phyloP scores from a whole-genome alignment of 257 asterid species.

The Gentiana straminea region DNA sequence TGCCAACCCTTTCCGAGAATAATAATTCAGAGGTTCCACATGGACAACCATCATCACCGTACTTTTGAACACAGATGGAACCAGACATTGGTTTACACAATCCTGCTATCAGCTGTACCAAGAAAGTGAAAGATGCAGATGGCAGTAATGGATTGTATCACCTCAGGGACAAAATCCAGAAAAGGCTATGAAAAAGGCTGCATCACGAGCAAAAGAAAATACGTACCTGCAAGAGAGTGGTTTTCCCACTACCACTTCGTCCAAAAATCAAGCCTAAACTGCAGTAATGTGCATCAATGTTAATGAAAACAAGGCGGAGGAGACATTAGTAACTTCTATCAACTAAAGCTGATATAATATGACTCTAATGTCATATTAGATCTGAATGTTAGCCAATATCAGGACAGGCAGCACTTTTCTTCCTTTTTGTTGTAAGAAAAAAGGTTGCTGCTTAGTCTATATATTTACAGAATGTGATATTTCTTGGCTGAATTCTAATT shows the following conservation, averaged over 20 bases:
- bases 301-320: too few species aligned
- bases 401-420: too few species aligned
- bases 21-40: slow-evolving; percentile 41
- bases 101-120: slow-evolving; percentile 78
- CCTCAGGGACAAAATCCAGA: slow-evolving; percentile 1
- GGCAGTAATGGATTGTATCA: slow-evolving; percentile 8
- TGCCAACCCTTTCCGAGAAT: slow-evolving; percentile 70
- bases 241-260: slow-evolving; percentile 95
- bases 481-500: too few species aligned
- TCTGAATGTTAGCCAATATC: too few species aligned
- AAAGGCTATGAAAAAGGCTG: neutral
- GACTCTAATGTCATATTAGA: too few species aligned
- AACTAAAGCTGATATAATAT: too few species aligned
- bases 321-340: too few species aligned
- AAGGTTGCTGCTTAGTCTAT: too few species aligned
- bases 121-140: slow-evolving; percentile 14
- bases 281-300: neutral
- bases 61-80: slow-evolving; percentile 54
- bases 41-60: slow-evolving; percentile 48
- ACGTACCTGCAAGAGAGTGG: slow-evolving; percentile 84
- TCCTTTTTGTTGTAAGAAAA: too few species aligned
- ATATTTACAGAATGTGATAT: too few species aligned
- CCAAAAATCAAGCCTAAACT: slow-evolving; percentile 87
- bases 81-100: slow-evolving; percentile 85
- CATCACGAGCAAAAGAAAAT: slow-evolving; percentile 2